Evolutionary conservation across 2,329 filamentous ascomycete species (phyloP), one percentile per base, ranked within the genome.

Genomic region (Fusarium protoensiforme): DNA sequence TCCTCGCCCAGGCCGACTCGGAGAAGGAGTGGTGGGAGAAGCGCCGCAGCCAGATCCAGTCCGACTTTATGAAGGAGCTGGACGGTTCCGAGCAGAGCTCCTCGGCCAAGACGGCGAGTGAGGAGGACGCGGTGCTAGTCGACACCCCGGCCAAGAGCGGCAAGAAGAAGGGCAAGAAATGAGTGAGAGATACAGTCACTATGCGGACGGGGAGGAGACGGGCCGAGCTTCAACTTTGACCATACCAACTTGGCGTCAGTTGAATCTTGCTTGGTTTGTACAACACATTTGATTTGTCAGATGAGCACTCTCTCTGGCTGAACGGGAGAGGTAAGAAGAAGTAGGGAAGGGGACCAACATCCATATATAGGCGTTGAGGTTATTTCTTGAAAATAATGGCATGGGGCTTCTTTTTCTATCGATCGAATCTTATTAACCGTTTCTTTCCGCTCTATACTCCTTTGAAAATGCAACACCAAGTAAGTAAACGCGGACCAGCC

Each of bases 1-100:
- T 98, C 67, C 91, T 95, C 77, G 85, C 87, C 31, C 92, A 94
- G 78, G 86, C 91, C 2, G 87, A 89, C 11, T 86, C 90, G 43
- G 96, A 98, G 84, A 94, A 93, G 84, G 88, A 92, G 79, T 98
- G 95, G 94, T 99, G 96, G 96, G 94, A 94, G 81, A 93, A 93
- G 86, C 93, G 93, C 80, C 90, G 91, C 77, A 88, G 90, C 53
- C 88, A 88, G 71, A 95, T 97, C 75, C 88, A 93, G 81, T 87
- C 89, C 61, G 92, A 92, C 16, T 95, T 96, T 78, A 92, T 97
- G 89, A 94, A 93, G 83, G 95, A 98, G 85, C 86, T 98, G 56
- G 92, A 95, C 64, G 88, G 89, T 29, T 90, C 88, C 71, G 87
- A 89, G 69, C 84, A 86, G 75, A 82, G 80, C 53, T 82, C 85